Base-by-base conservation (phyloP, 1,284 basidiomycete genomes). In the Fomes fomentarius region DNA sequence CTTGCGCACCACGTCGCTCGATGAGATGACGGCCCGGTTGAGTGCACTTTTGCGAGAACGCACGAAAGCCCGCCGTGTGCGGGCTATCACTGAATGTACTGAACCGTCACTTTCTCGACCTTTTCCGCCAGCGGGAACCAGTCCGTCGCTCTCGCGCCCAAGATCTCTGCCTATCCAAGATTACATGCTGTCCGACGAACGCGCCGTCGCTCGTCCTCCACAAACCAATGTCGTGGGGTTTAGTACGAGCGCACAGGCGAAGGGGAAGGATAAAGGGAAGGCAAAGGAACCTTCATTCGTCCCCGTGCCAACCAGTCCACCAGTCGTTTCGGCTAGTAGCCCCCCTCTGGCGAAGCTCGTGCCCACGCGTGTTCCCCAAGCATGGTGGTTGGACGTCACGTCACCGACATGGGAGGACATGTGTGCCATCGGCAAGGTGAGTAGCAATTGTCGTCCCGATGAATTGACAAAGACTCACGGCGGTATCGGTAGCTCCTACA, bases 371-470 rank as follows among this genome's bases (percentile, higher is more conserved):
- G 47, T 42, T 33, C 60, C 51, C 50, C 66, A 65, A 52, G 87
- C 91, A 11, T 98, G 95, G 96, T 98, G 94, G 85, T 74, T 98
- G 24, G 94, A 98, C 68, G 85, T 98, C 2, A 83, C 91, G 17
- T 95, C 89, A 63, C 95, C 96, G 1, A 89, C 87, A 0, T 94
- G 93, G 83, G 89, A 90, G 49, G 95, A 97, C 71, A 87, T 98
- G 81, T 82, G 89, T 52, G 84, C 90, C 19, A 82, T 98, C 47
- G 91, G 94, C 49, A 94, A 93, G 79, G 92, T 88, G 62, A 52
- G 79, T 48, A n/a, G n/a, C n/a, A n/a, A n/a, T n/a, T n/a, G n/a
- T n/a, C n/a, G n/a, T n/a, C n/a, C n/a, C n/a, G n/a, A n/a, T n/a
- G n/a, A n/a, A n/a, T n/a, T n/a, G n/a, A n/a, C n/a, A n/a, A n/a